Evolutionary conservation across 148 eudicot species (phyloP).

Genomic region (Rhododendron henanense): DNA sequence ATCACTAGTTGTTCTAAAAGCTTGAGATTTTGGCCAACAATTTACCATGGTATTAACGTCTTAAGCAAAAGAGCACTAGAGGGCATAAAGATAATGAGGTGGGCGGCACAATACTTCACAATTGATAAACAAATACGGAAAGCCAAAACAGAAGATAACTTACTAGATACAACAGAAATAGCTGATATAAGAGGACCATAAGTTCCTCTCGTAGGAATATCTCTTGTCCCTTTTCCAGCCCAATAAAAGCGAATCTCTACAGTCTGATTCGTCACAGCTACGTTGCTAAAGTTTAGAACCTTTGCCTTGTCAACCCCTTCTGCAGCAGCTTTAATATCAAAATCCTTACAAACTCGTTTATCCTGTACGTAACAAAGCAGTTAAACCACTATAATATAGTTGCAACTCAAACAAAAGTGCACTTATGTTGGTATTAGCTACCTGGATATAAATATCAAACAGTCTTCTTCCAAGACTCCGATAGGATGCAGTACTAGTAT

Average conservation of each 20-base stretch:
- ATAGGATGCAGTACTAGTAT: slow-evolving; percentile 25
- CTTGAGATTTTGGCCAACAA: not conserved
- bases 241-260: slow-evolving; percentile 50
- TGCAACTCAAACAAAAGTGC: not conserved
- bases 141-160: not conserved
- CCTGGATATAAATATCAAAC: slow-evolving; percentile 76
- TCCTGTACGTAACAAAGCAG: slow-evolving; percentile 39
- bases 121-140: too few relatives aligned
- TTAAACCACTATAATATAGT: not conserved
- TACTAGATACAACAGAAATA: slow-evolving; percentile 59
- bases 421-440: not conserved
- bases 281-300: slow-evolving; percentile 5
- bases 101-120: too few relatives aligned
- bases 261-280: slow-evolving; percentile 32
- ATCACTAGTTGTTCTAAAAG: not conserved
- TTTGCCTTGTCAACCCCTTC: slow-evolving; percentile 34
- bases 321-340: slow-evolving; percentile 47
- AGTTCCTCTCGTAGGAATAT: slow-evolving; percentile 47
- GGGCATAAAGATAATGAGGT: too few relatives aligned
- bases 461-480: slow-evolving; percentile 61
- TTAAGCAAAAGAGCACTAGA: too few relatives aligned
- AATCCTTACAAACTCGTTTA: slow-evolving; percentile 34
- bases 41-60: too few relatives aligned
- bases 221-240: slow-evolving; percentile 66
- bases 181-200: slow-evolving; percentile 73